phyloP scores from a whole-genome alignment of 2,329 filamentous ascomycete genomes.

The Cercospora sp. region DNA sequence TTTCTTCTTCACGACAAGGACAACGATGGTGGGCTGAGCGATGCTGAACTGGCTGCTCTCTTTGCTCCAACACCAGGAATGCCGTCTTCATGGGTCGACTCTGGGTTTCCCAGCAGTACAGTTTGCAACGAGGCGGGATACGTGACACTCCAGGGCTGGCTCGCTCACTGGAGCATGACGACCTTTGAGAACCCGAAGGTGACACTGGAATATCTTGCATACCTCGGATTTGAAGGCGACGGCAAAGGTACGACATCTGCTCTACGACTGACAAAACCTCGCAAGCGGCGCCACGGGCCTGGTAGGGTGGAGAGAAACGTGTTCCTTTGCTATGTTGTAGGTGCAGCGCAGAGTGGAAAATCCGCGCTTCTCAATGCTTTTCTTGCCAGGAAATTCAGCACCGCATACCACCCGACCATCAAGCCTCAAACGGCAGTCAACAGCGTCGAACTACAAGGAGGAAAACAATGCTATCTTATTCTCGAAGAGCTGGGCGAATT shows the following conservation, averaged over 20 bases:
- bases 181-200: constrained; percentile 95
- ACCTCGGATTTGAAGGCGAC: constrained; percentile 88
- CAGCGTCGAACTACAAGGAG: constrained; percentile 90
- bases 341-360: constrained; percentile 83
- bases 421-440: constrained; percentile 93
- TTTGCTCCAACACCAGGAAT: constrained; percentile 92
- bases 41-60: constrained; percentile 77
- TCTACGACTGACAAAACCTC: constrained; percentile 86
- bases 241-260: constrained; percentile 73
- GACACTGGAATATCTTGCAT: constrained; percentile 92
- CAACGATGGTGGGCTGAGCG: constrained; percentile 90
- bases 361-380: constrained; percentile 89
- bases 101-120: constrained; percentile 87
- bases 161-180: constrained; percentile 99
- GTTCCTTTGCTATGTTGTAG: constrained; percentile 88
- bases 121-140: constrained; percentile 93
- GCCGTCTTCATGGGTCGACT: constrained; percentile 82
- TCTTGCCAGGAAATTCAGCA: constrained; percentile 80
- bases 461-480: constrained; percentile 96
- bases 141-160: constrained; percentile 94
- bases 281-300: constrained; percentile 78
- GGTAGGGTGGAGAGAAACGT: constrained; percentile 92
- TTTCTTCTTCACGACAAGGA: constrained; percentile 96
- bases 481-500: constrained; percentile 91
- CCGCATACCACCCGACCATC: constrained; percentile 87